Percentiles rank a stretch among this genome's conserved stretches.
phyloP scores from a whole-genome alignment of 495 filamentous ascomycete genomes.

The Hypoxylon lenormandii region DNA sequence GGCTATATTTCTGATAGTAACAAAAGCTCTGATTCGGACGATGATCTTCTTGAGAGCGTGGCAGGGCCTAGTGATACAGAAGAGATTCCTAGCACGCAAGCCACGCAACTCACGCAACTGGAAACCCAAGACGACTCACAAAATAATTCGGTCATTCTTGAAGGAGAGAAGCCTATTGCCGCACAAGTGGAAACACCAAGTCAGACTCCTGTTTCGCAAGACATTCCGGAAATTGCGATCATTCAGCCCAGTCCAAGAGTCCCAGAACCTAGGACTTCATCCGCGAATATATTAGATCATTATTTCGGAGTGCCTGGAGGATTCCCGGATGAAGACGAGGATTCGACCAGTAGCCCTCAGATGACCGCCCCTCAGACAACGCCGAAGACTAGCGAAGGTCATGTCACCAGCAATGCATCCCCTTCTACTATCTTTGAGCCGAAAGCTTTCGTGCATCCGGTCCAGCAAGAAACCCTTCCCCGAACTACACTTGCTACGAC shows the following conservation, averaged over 20 bases:
- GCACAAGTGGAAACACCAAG: not conserved
- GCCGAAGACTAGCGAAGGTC: not conserved
- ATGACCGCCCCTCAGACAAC: not conserved
- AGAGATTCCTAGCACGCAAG: conserved; percentile 45
- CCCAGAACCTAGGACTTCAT: conserved; percentile 12
- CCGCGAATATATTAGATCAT: conserved; percentile 24
- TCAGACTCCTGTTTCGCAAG: conserved; percentile 11
- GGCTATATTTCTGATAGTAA: conserved; percentile 65
- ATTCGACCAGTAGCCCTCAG: conserved; percentile 17
- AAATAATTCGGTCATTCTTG: conserved; percentile 16
- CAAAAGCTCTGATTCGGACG: conserved; percentile 45
- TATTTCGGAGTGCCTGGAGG: conserved; percentile 59
- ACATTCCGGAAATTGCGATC: conserved; percentile 53
- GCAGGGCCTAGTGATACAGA: conserved; percentile 33
- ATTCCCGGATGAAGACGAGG: conserved; percentile 58
- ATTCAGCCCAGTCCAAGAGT: conserved; percentile 52
- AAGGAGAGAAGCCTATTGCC: conserved; percentile 9
- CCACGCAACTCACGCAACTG: conserved; percentile 30
- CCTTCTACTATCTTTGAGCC: conserved; percentile 41
- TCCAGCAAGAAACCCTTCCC: conserved; percentile 26
- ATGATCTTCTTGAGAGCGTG: conserved; percentile 28
- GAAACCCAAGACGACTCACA: conserved; percentile 24
- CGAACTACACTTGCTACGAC: conserved; percentile 45
- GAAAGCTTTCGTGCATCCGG: conserved; percentile 22
- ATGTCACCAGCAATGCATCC: not conserved